These are phyloP conservation scores for Erigeron canadensis DNA, from an alignment of 129 eudicot species.

Conservation along the genomic window DNA sequence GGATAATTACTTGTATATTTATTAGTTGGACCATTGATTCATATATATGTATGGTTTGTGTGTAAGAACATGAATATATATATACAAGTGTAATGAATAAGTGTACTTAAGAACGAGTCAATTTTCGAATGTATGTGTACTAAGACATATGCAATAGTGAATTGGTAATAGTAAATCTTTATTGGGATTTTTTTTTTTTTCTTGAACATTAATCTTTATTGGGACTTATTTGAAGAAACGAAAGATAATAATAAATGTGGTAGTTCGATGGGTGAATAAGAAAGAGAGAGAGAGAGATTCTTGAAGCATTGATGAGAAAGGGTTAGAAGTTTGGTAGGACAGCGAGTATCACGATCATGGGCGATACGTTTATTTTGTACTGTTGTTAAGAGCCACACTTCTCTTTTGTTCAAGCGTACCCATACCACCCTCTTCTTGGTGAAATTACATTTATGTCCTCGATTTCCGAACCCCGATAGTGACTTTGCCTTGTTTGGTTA, in stretches of 20 bases:
- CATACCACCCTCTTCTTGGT: constrained; percentile 15
- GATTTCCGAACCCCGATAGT: background rate
- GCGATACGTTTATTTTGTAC: constrained; percentile 32
- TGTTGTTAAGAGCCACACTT: constrained; percentile 21
- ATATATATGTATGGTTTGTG: no score
- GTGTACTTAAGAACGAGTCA: no score
- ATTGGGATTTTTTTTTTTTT: no score
- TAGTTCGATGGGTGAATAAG: constrained; percentile 23
- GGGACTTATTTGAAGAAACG: background rate
- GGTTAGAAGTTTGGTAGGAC: constrained; percentile 37
- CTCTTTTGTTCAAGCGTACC: constrained; percentile 19
- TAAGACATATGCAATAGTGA: no score
- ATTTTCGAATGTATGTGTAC: no score
- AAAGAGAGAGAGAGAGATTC: constrained; percentile 34
- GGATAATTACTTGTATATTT: no score
- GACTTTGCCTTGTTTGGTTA: constrained; percentile 10
- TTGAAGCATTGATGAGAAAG: constrained; percentile 38
- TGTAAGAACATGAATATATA: no score
- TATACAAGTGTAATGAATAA: no score
- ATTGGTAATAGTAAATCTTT: no score
- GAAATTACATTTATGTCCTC: constrained; percentile 32
- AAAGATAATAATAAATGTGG: constrained; percentile 26
- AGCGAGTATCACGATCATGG: constrained; percentile 50
- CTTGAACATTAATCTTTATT: background rate
- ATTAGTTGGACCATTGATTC: no score